Evolutionary conservation across 129 eudicot species (phyloP).

Genomic region (Lactuca sativa): DNA sequence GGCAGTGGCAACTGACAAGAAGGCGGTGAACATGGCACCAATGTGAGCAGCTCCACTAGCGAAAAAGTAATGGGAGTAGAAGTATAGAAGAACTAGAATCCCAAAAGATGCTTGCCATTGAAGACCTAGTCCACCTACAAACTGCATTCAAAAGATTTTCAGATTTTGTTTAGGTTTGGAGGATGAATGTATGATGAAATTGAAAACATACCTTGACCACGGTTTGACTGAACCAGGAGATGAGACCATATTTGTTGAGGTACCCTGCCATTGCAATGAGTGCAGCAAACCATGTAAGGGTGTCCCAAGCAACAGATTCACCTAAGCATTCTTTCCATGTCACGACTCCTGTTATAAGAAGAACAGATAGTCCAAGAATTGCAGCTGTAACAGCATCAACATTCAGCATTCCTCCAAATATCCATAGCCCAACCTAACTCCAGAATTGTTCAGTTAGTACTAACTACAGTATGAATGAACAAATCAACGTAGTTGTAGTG

Average conservation of each 20-base stretch:
- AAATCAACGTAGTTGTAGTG: too few species aligned
- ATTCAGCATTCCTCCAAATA: constrained; percentile 75
- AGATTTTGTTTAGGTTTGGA: not conserved
- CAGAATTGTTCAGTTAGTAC: not conserved
- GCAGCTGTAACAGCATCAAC: constrained; percentile 99
- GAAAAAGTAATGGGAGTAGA: constrained; percentile 94
- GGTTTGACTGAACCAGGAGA: constrained; percentile 94
- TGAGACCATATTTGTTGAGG: constrained; percentile 96
- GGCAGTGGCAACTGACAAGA: constrained; percentile 91
- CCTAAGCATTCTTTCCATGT: constrained; percentile 98
- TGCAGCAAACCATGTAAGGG: constrained; percentile 99
- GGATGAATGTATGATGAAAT: not conserved
- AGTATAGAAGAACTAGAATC: constrained; percentile 88
- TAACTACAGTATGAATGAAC: not conserved
- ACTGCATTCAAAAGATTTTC: constrained; percentile 45
- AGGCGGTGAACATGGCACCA: constrained; percentile 99
- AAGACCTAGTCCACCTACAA: constrained; percentile 97
- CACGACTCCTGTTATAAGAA: constrained; percentile 87
- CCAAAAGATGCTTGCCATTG: constrained; percentile 96
- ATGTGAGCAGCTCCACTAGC: constrained; percentile 99
- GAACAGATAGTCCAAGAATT: constrained; percentile 91
- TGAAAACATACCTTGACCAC: constrained; percentile 69
- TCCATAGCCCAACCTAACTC: constrained; percentile 91
- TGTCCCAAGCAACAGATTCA: constrained; percentile 98
- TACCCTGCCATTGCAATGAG: constrained; percentile 99